Conservation (phyloP, 2,329 filamentous ascomycete genomes). For the Teratosphaeria gauchensis region DNA sequence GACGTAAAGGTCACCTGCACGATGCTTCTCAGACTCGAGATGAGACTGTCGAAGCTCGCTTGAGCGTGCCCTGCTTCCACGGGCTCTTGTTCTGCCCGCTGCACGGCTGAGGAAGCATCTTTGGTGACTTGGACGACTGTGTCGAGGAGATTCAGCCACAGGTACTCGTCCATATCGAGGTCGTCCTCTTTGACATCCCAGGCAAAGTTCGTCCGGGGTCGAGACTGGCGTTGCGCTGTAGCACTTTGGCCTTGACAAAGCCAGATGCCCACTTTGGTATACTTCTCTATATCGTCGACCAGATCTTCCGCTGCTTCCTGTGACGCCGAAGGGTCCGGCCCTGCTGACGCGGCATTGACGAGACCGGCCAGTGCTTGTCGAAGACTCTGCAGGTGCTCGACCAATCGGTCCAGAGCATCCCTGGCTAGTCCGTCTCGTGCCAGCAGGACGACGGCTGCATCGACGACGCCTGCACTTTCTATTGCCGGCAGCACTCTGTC, state of each 20-base stretch:
- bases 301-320: conserved; percentile 63
- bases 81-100: conserved; percentile 23
- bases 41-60: conserved; percentile 52
- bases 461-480: conserved; percentile 80
- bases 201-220: conserved; percentile 14
- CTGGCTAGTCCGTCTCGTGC: conserved; percentile 76
- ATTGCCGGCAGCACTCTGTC: conserved; percentile 76
- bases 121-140: conserved; percentile 47
- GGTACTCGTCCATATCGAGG: conserved; percentile 49
- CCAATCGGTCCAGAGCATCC: conserved; percentile 74
- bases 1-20: conserved; percentile 90
- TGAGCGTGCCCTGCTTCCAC: conserved; percentile 14
- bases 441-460: conserved; percentile 86
- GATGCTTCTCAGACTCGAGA: conserved; percentile 60
- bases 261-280: conserved; percentile 89
- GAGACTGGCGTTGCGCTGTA: conserved; percentile 28
- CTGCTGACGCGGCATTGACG: conserved; percentile 50
- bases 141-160: conserved; percentile 59
- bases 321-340: conserved; percentile 47
- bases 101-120: conserved; percentile 21
- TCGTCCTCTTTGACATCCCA: conserved; percentile 44
- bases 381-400: conserved; percentile 69
- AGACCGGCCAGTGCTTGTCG: conserved; percentile 70
- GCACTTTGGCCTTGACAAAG: conserved; percentile 80
- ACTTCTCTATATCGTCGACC: conserved; percentile 73